Evolutionary conservation across 2,329 filamentous ascomycete species (phyloP).

Genomic region (Diaporthe nobilis): DNA sequence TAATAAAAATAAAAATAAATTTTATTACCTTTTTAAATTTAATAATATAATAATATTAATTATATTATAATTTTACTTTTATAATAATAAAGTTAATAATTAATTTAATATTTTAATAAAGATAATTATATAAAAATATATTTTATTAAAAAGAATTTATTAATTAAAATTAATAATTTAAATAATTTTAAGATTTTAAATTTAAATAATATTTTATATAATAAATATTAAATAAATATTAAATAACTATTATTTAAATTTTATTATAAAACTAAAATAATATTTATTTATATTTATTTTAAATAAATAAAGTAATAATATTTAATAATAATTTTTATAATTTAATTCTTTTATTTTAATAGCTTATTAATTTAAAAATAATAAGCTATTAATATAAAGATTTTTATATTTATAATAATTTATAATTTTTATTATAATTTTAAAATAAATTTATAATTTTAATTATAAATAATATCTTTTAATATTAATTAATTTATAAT

Average conservation of each 20-base stretch:
- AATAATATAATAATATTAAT: not conserved
- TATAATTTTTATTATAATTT: no score
- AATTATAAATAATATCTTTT: no score
- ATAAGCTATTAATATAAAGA: no score
- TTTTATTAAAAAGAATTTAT: not conserved
- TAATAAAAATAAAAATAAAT: not conserved
- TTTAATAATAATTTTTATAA: no score
- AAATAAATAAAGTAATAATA: no score
- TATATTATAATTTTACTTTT: not conserved
- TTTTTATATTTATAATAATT: no score
- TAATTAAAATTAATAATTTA: not conserved
- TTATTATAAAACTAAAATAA: not conserved
- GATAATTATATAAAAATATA: not conserved
- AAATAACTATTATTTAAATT: not conserved
- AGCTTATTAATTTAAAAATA: no score
- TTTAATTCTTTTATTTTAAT: no score
- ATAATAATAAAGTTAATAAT: not conserved
- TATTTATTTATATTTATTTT: not conserved
- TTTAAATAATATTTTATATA: not conserved
- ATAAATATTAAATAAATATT: not conserved
- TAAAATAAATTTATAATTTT: no score
- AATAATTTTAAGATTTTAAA: not conserved
- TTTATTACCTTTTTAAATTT: not conserved
- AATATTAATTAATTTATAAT: not conserved
- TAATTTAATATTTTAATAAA: not conserved